These are phyloP conservation scores for Chamaecyparis obtusa DNA, from an alignment of 75 land plant species.

Conservation along the genomic window DNA sequence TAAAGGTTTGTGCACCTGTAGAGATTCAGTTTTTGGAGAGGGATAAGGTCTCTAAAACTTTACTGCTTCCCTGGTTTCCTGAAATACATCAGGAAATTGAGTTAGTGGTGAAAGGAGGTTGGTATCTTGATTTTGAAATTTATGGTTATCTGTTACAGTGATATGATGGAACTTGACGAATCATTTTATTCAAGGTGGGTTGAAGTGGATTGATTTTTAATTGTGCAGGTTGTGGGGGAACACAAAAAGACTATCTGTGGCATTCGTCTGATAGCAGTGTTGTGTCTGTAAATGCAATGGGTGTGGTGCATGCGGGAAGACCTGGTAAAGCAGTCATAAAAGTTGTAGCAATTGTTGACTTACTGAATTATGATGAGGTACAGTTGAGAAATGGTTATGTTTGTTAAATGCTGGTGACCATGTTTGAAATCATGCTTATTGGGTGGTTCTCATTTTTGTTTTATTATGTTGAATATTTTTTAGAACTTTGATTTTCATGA, in stretches of 20 bases:
- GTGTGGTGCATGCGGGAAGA: slow-evolving; percentile 59
- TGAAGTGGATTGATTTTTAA: not conserved
- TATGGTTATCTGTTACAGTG: not conserved
- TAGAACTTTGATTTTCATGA: not conserved
- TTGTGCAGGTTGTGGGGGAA: slow-evolving; percentile 72
- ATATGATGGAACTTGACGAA: not conserved
- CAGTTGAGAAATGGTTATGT: not conserved
- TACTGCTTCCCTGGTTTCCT: slow-evolving; percentile 86
- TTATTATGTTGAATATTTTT: not conserved
- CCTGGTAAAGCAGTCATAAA: slow-evolving; percentile 73
- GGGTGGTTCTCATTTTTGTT: not conserved
- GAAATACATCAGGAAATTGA: slow-evolving; percentile 61
- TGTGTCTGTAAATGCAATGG: slow-evolving; percentile 66
- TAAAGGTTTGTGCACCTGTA: slow-evolving; percentile 68
- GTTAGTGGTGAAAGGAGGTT: slow-evolving; percentile 78
- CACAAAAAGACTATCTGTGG: slow-evolving; percentile 71
- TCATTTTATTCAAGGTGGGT: not conserved
- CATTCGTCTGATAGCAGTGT: slow-evolving; percentile 58
- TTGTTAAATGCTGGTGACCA: not conserved
- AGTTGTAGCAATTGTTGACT: slow-evolving; percentile 67
- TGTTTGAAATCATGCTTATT: not conserved
- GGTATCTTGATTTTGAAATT: not conserved
- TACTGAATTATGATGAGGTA: slow-evolving; percentile 87
- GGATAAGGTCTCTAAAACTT: slow-evolving; percentile 12
- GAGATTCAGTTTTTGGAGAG: slow-evolving; percentile 24